Percentiles rank a stretch among this genome's conserved stretches.
Evolutionary conservation across 495 filamentous ascomycete genomes (phyloP).

Genomic region (Echria macrotheca): DNA sequence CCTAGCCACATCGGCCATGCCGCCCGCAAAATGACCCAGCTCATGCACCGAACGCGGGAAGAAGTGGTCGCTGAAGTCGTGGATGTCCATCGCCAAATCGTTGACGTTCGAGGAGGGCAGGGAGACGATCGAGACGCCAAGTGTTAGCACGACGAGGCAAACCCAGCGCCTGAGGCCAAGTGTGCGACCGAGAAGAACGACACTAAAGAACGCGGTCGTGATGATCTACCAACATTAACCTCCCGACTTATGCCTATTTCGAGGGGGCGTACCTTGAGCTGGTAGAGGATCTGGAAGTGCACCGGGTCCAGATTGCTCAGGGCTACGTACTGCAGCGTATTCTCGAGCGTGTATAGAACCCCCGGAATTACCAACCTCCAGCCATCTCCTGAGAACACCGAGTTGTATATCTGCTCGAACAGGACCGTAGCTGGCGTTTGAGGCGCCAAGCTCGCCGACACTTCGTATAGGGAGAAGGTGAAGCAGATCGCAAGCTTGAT

Average conservation of each 20-base stretch:
- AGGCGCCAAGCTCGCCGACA: slow-evolving; percentile 65
- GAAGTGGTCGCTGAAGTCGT: slow-evolving; percentile 55
- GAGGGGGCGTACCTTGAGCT: slow-evolving; percentile 63
- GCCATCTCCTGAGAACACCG: slow-evolving; percentile 85
- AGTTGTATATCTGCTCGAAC: slow-evolving; percentile 69
- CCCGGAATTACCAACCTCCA: slow-evolving; percentile 96
- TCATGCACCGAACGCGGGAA: slow-evolving; percentile 70
- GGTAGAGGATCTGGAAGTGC: slow-evolving; percentile 87
- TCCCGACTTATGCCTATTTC: too few species aligned
- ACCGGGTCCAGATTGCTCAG: slow-evolving; percentile 87
- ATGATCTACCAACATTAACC: too few species aligned
- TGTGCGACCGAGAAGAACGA: slow-evolving; percentile 64
- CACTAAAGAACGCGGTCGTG: slow-evolving; percentile 82
- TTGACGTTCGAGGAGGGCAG: slow-evolving; percentile 55
- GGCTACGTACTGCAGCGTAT: slow-evolving; percentile 86
- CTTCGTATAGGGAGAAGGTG: slow-evolving; percentile 82
- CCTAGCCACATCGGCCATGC: slow-evolving; percentile 39
- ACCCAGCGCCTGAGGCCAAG: slow-evolving; percentile 71
- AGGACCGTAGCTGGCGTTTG: slow-evolving; percentile 73
- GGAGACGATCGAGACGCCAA: slow-evolving; percentile 84
- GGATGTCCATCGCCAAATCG: slow-evolving; percentile 40
- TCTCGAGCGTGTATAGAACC: slow-evolving; percentile 82
- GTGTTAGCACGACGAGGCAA: slow-evolving; percentile 69
- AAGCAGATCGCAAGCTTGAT: slow-evolving; percentile 83
- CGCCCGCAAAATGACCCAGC: slow-evolving; percentile 44